Evolutionary conservation across 208 protist species (phyloP), one percentile per base, ranked within the genome.

Genomic region (Crithidia expoeki): DNA sequence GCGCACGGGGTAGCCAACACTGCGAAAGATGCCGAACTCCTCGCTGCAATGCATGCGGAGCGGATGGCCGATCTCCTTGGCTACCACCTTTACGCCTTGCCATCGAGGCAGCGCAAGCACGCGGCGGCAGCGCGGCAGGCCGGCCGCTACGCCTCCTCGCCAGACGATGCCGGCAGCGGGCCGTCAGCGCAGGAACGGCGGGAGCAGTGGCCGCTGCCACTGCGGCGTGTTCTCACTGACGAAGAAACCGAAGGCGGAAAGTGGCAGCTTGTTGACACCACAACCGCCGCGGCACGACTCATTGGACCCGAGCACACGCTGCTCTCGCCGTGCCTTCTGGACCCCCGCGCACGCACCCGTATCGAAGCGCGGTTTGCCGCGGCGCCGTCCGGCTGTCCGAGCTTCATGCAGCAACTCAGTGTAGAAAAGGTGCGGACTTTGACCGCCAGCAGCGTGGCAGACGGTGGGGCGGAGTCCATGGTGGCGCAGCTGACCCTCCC

Each of bases 21-120:
- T 21, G 72, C 58, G 6, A 94, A 93, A 63, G 81, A 93, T 33
- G 92, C 89, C 7, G 92, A 96, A 63, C 38, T 84, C 53, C 80
- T 94, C 14, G 92, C 92, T 0, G 84, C 89, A 19, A 94, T 94
- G 92, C 92, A 94, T 68, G 92, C 89, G 1, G 87, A 94, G 56
- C 83, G 85, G 56, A 89, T 94, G 36, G 92, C 93, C 59, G 92
- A 96, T 71, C 79, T 75, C 36, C 85, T 95, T 46, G 89, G 92
- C 32, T 93, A 93, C 62, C 88, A 92, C 62, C 85, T 97, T 38
- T 97, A 94, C 77, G 90, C 78, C 19, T 79, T 97, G 28, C 83
- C 90, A 14, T 94, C 88, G 12, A 92, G 86, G 85, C 92, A 97
- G 68, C 85, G 85, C 17, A 91, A 88, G 56, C 92, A 97, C 71